These are phyloP conservation scores for Microcos paniculata DNA, from an alignment of 345 rosid genomes.

Conservation along the genomic window DNA sequence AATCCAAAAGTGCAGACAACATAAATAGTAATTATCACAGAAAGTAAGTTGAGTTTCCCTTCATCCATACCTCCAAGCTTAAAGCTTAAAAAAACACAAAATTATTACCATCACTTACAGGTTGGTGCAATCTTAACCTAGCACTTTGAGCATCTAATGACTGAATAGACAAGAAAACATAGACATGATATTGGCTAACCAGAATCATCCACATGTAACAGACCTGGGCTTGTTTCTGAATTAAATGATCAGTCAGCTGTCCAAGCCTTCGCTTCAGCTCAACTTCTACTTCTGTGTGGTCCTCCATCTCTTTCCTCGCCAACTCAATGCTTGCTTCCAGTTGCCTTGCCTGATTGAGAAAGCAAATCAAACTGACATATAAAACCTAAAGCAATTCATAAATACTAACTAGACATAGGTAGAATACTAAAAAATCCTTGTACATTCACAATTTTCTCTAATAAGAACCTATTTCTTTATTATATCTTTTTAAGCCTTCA, in stretches of 20 bases:
- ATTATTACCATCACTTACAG: neutral
- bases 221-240: slow-evolving; percentile 98
- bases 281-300: slow-evolving; percentile 85
- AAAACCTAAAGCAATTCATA: neutral
- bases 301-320: slow-evolving; percentile 78
- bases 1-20: too few species aligned
- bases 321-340: slow-evolving; percentile 61
- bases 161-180: neutral
- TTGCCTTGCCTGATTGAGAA: slow-evolving; percentile 51
- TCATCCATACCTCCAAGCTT: neutral
- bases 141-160: neutral
- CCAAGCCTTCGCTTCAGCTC: slow-evolving; percentile 85
- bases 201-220: slow-evolving; percentile 13
- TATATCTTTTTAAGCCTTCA: neutral
- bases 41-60: too few species aligned
- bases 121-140: neutral
- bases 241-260: slow-evolving; percentile 93
- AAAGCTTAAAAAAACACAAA: neutral
- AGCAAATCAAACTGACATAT: neutral
- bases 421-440: neutral
- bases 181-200: neutral
- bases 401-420: neutral
- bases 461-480: neutral
- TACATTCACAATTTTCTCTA: neutral
- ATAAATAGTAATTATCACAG: neutral